Conservation (phyloP, 2,329 filamentous ascomycete genomes). For the Polychaeton citri region DNA sequence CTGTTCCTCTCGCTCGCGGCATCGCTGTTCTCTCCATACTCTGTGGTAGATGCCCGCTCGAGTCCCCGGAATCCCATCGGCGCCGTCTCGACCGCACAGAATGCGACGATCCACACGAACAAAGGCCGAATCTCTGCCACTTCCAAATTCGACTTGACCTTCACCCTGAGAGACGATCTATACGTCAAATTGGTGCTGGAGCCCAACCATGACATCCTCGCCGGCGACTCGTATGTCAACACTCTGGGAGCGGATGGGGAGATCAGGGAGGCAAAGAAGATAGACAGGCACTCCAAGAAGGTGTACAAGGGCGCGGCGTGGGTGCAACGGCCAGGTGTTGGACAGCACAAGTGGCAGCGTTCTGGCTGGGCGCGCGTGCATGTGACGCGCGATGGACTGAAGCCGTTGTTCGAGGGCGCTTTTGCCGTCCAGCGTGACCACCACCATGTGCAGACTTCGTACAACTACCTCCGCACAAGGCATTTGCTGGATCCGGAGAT, state of each 20-base stretch:
- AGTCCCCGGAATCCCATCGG: slow-evolving; percentile 62
- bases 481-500: slow-evolving; percentile 58
- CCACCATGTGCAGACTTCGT: slow-evolving; percentile 71
- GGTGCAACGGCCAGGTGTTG: slow-evolving; percentile 42
- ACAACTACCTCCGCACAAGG: slow-evolving; percentile 60
- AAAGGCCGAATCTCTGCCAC: slow-evolving; percentile 67
- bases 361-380: slow-evolving; percentile 80
- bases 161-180: slow-evolving; percentile 53
- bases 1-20: slow-evolving; percentile 8
- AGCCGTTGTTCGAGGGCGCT: slow-evolving; percentile 78
- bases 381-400: slow-evolving; percentile 59
- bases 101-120: slow-evolving; percentile 63
- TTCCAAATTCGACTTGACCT: slow-evolving; percentile 74
- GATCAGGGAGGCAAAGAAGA: slow-evolving; percentile 50
- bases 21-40: slow-evolving; percentile 7
- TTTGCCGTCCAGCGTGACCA: slow-evolving; percentile 71
- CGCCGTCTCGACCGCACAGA: slow-evolving; percentile 58
- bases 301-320: slow-evolving; percentile 75
- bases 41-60: slow-evolving; percentile 35
- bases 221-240: slow-evolving; percentile 59
- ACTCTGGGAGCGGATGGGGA: slow-evolving; percentile 61
- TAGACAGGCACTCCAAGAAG: slow-evolving; percentile 61
- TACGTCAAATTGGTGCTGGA: slow-evolving; percentile 68
- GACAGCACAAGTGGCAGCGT: slow-evolving; percentile 53
- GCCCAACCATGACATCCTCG: slow-evolving; percentile 82